Percentiles rank a stretch among this genome's conserved stretches.
These are phyloP conservation scores for Phytophthora colocasiae DNA, from an alignment of 352 stramenopile genomes.

Conservation along the genomic window DNA sequence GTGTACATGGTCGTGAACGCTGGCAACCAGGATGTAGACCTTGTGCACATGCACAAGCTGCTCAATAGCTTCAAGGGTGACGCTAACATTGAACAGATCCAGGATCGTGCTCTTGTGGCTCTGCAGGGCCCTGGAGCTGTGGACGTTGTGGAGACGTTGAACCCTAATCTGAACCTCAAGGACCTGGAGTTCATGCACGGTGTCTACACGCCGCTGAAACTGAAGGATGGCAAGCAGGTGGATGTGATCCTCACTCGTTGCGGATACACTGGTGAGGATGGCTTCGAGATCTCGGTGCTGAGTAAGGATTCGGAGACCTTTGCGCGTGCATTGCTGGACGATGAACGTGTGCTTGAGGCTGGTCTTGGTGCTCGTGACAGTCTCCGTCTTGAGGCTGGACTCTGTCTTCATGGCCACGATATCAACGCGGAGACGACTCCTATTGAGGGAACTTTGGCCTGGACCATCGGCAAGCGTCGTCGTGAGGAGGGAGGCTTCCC, in stretches of 20 bases:
- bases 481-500: constrained; percentile 93
- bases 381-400: constrained; percentile 96
- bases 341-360: constrained; percentile 89
- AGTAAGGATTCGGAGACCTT: constrained; percentile 65
- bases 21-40: constrained; percentile 96
- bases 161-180: constrained; percentile 91
- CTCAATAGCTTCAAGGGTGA: constrained; percentile 91
- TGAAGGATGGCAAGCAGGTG: constrained; percentile 51
- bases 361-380: constrained; percentile 97
- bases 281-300: constrained; percentile 97
- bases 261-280: constrained; percentile 99
- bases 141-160: constrained; percentile 83
- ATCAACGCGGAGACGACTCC: constrained; percentile 96
- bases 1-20: constrained; percentile 98
- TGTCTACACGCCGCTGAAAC: constrained; percentile 82
- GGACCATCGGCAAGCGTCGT: constrained; percentile 92
- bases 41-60: constrained; percentile 92
- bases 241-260: constrained; percentile 95
- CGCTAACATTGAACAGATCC: constrained; percentile 94
- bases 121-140: constrained; percentile 95
- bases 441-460: constrained; percentile 94
- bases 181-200: constrained; percentile 98
- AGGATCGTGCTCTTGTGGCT: constrained; percentile 94
- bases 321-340: constrained; percentile 57
- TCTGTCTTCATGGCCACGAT: constrained; percentile 99